These are phyloP conservation scores for Syzygium syzygioides DNA, from an alignment of 441 rosid species.

Conservation along the genomic window DNA sequence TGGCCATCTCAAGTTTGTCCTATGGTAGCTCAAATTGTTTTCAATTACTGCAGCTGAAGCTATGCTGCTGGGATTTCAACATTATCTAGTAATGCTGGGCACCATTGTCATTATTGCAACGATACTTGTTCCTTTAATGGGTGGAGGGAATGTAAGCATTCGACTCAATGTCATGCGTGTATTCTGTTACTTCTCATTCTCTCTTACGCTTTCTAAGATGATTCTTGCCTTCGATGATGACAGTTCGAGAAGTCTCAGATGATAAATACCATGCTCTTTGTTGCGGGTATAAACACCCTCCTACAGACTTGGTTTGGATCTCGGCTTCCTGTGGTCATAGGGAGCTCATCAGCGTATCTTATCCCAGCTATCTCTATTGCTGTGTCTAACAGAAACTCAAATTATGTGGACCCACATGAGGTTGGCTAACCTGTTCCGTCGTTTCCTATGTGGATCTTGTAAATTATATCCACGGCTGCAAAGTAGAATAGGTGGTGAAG, in stretches of 20 bases:
- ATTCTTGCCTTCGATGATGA: background rate
- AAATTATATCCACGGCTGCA: background rate
- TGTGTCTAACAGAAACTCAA: constrained; percentile 30
- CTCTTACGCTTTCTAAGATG: background rate
- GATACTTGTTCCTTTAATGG: constrained; percentile 64
- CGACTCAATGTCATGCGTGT: background rate
- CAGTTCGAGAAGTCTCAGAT: constrained; percentile 78
- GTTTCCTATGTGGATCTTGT: background rate
- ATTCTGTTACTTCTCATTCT: background rate
- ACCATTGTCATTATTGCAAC: constrained; percentile 63
- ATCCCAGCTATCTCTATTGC: constrained; percentile 66
- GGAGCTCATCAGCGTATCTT: constrained; percentile 63
- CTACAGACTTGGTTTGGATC: constrained; percentile 59
- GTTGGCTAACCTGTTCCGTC: constrained; percentile 22
- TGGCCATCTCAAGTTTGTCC: background rate
- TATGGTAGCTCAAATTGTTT: background rate
- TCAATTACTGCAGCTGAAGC: constrained; percentile 54
- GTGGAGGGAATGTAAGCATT: constrained; percentile 68
- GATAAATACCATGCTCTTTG: constrained; percentile 62
- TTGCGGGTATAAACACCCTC: constrained; percentile 69
- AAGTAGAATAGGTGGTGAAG: background rate
- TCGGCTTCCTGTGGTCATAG: constrained; percentile 76
- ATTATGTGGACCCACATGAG: constrained; percentile 36
- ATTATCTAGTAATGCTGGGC: constrained; percentile 83
- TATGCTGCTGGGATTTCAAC: constrained; percentile 68